Conservation (phyloP, 108 stramenopile genomes). For the Ochromonas danica region DNA sequence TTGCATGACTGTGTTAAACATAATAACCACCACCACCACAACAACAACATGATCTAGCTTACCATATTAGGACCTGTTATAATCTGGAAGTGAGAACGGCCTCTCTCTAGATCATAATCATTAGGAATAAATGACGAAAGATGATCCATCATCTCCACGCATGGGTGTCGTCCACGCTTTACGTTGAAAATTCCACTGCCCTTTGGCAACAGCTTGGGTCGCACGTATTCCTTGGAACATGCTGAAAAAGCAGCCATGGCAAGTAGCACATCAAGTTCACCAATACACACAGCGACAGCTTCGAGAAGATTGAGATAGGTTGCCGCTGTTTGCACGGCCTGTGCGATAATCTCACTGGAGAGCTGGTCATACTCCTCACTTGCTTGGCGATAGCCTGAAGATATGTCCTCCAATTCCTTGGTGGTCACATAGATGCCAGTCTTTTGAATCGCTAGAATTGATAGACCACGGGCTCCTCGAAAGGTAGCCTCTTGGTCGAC, state of each 20-base stretch:
- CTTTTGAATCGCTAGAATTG: conserved; percentile 73
- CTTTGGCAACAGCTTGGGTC: conserved; percentile 67
- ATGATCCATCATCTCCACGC: conserved; percentile 82
- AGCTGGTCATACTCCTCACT: conserved; percentile 68
- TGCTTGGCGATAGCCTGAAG: conserved; percentile 61
- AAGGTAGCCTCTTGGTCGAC: conserved; percentile 40
- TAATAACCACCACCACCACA: not conserved
- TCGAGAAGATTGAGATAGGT: conserved; percentile 81
- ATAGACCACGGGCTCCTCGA: conserved; percentile 50
- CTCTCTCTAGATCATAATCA: conserved; percentile 67
- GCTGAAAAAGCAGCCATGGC: conserved; percentile 81
- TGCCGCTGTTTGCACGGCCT: conserved; percentile 73
- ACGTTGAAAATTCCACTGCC: conserved; percentile 50
- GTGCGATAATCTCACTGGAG: conserved; percentile 67
- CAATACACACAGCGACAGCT: conserved; percentile 55
- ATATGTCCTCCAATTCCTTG: conserved; percentile 59
- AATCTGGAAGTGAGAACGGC: conserved; percentile 69
- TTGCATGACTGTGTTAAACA: too few species aligned
- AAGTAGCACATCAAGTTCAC: conserved; percentile 75
- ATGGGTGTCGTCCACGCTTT: conserved; percentile 85
- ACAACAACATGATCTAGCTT: not conserved
- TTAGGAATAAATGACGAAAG: conserved; percentile 89
- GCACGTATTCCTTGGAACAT: conserved; percentile 70
- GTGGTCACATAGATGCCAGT: conserved; percentile 94
- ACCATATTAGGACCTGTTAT: conserved; percentile 97